Conservation (phyloP, 1,284 basidiomycete species). For the Ceratobasidium papillatum region DNA sequence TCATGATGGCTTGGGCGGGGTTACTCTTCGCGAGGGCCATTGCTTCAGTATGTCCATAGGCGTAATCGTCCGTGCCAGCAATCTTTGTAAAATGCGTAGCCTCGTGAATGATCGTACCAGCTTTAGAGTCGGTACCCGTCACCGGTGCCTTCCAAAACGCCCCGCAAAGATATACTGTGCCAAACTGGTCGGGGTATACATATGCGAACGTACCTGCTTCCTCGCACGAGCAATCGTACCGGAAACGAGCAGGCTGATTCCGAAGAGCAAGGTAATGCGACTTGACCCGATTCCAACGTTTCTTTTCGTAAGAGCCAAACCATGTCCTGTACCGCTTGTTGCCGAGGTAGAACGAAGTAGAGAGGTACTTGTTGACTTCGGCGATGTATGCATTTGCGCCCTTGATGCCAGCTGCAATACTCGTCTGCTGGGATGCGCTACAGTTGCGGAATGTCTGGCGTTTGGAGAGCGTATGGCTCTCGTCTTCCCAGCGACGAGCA, state of each 20-base stretch:
- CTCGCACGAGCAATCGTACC: slow-evolving; percentile 40
- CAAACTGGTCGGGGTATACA: slow-evolving; percentile 41
- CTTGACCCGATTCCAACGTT: slow-evolving; percentile 9
- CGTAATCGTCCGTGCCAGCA: slow-evolving; percentile 37
- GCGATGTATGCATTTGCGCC: slow-evolving; percentile 39
- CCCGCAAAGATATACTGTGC: slow-evolving; percentile 39
- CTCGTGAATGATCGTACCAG: slow-evolving; percentile 43
- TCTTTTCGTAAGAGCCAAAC: slow-evolving; percentile 36
- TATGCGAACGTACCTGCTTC: slow-evolving; percentile 37
- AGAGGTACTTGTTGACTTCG: slow-evolving; percentile 37
- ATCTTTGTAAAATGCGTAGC: slow-evolving; percentile 36
- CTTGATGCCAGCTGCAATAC: background rate
- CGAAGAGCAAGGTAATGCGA: slow-evolving; percentile 11
- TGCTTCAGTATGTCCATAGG: slow-evolving; percentile 35
- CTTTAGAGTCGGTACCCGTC: slow-evolving; percentile 38
- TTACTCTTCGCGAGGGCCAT: slow-evolving; percentile 25
- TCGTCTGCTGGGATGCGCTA: background rate
- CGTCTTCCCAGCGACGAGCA: slow-evolving; percentile 22
- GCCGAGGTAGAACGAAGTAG: slow-evolving; percentile 2
- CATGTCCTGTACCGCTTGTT: slow-evolving; percentile 39
- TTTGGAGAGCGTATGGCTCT: slow-evolving; percentile 15
- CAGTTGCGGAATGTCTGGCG: slow-evolving; percentile 33
- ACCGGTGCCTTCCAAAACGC: slow-evolving; percentile 32
- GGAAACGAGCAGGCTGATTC: background rate
- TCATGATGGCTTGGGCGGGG: slow-evolving; percentile 28